phyloP scores from a whole-genome alignment of 1,284 basidiomycete genomes.

The Ceratobasidium sp. region DNA sequence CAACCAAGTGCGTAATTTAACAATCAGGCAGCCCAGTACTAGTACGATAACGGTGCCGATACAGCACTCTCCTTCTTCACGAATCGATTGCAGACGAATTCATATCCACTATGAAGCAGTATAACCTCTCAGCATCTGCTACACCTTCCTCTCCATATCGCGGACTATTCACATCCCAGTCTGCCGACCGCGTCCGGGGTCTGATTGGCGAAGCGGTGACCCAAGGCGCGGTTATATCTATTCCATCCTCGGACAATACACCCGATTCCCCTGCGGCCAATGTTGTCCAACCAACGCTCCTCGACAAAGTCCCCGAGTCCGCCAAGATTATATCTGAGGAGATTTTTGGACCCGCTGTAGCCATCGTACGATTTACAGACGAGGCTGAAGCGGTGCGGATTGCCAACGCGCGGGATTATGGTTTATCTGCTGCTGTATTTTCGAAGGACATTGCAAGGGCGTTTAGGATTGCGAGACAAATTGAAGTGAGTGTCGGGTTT shows the following conservation, averaged over 20 bases:
- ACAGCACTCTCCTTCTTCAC: constrained; percentile 37
- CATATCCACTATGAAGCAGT: constrained; percentile 19
- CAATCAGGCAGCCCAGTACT: background rate
- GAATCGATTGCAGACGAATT: constrained; percentile 48
- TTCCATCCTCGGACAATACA: constrained; percentile 47
- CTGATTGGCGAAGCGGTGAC: constrained; percentile 56
- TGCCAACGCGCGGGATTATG: constrained; percentile 59
- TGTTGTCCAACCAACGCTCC: constrained; percentile 56
- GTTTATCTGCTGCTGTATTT: constrained; percentile 57
- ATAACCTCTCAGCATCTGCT: constrained; percentile 28
- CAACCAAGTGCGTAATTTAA: constrained; percentile 57
- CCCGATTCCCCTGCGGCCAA: background rate
- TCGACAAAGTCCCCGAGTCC: constrained; percentile 53
- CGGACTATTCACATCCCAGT: constrained; percentile 56
- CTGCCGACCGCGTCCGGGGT: constrained; percentile 55
- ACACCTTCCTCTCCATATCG: constrained; percentile 21
- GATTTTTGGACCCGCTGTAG: constrained; percentile 64
- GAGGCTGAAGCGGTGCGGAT: constrained; percentile 58
- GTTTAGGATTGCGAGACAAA: constrained; percentile 54
- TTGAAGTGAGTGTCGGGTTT: constrained; percentile 46
- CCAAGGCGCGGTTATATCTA: constrained; percentile 57
- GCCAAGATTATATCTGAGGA: constrained; percentile 54
- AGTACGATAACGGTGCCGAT: no score
- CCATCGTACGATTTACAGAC: constrained; percentile 59
- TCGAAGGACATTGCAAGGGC: constrained; percentile 54